These are phyloP conservation scores for Fonsecaea nubica DNA, from an alignment of 2,329 filamentous ascomycete species.

Conservation along the genomic window DNA sequence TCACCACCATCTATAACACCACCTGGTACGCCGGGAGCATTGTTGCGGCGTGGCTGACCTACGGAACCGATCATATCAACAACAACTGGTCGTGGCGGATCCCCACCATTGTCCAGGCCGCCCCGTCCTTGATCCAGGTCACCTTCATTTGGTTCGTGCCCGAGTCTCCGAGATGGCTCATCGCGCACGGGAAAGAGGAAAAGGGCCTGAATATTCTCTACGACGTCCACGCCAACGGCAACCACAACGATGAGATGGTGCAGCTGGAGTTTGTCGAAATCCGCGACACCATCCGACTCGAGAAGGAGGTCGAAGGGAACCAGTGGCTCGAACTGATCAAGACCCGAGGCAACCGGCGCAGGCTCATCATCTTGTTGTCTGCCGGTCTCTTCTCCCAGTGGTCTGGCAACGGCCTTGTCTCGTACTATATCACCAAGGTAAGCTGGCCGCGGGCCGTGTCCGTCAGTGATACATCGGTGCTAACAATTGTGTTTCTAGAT, in stretches of 20 bases:
- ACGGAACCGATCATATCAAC: constrained; percentile 52
- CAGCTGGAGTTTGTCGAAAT: constrained; percentile 72
- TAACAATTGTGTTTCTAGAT: not conserved
- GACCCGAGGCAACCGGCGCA: constrained; percentile 62
- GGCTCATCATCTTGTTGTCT: constrained; percentile 52
- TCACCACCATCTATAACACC: constrained; percentile 62
- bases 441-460: not conserved
- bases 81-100: constrained; percentile 66
- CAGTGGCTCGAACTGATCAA: constrained; percentile 67
- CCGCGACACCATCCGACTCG: constrained; percentile 66
- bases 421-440: constrained; percentile 50
- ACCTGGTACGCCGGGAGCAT: constrained; percentile 62
- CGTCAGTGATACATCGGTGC: no score
- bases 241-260: constrained; percentile 57
- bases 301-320: constrained; percentile 57
- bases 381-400: constrained; percentile 65
- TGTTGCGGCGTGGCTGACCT: constrained; percentile 59
- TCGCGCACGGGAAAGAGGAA: constrained; percentile 44
- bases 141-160: constrained; percentile 68
- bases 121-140: constrained; percentile 65
- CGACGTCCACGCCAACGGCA: constrained; percentile 51
- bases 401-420: constrained; percentile 58
- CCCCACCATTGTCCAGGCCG: constrained; percentile 70
- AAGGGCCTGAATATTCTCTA: constrained; percentile 44
- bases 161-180: constrained; percentile 69